Evolutionary conservation across 371 early-diverging fungal genomes (phyloP), one percentile per base, ranked within the genome.

Genomic region (Mucor racemosus): DNA sequence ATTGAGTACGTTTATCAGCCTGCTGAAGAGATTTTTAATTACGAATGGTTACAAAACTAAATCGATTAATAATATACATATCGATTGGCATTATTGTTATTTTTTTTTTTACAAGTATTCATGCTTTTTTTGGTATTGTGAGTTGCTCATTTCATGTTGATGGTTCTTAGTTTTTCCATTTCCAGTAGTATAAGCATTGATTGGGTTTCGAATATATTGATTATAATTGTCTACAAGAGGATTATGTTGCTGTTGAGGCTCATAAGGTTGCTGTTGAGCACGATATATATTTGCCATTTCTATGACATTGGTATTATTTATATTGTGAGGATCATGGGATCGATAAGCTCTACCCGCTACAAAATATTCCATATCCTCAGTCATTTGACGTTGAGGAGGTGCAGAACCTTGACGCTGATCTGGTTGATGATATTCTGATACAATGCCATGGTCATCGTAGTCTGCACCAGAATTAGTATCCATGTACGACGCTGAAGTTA

Each of bases 211-310:
- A 35, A 57, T 46, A 6, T 64, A 64, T 1, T 64, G 64, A 4
- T 64, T 44, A 44, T 64, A 64, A 35, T 38, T 46, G 35, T 64
- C 46, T 0, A 14, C 4, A 6, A 56, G 13, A 9, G 39, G 19
- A 48, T 46, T 34, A 4, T 58, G 48, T 19, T 58, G 65, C 19
- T 11, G 35, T n/a, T 60, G 36, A 10, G 69, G 56, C 7, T 61
- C 55, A 13, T 64, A 64, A 8, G 58, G 64, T 8, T 56, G 46
- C 7, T 68, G 72, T 19, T 68, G 62, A 14, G 64, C 40, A 8
- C 53, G 65, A 39, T 72, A 68, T 14, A 72, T 62, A 33, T 68
- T 69, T 9, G 68, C 64, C 69, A 72, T 65, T 50, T 72, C 72
- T 41, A 72, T 72, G 9, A 62, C 69, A 48, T 68, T 60, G 38